These are phyloP conservation scores for Aeschynomene evenia DNA, from an alignment of 306 rosid species.

Conservation along the genomic window DNA sequence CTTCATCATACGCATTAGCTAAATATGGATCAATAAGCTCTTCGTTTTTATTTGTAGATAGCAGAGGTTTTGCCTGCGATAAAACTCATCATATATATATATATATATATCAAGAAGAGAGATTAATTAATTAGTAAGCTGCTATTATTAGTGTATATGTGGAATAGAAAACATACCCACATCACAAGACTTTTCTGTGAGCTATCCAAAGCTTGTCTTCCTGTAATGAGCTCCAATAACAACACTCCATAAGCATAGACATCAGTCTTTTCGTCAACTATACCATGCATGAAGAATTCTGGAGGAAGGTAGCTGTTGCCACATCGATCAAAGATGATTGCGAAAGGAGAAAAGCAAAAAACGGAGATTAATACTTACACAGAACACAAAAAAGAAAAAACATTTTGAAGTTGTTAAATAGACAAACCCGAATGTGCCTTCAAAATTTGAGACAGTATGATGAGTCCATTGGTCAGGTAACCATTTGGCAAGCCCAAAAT, in stretches of 20 bases:
- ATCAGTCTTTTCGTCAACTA: conserved; percentile 96
- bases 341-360: neutral
- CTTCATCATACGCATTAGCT: conserved; percentile 46
- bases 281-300: conserved; percentile 97
- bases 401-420: conserved; percentile 26
- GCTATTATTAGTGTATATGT: neutral
- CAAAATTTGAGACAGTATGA: conserved; percentile 80
- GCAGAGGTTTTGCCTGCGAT: conserved; percentile 88
- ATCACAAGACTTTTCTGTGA: conserved; percentile 89
- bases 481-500: conserved; percentile 98
- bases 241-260: conserved; percentile 92
- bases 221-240: conserved; percentile 84
- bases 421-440: conserved; percentile 98
- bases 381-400: neutral
- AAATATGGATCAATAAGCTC: conserved; percentile 74
- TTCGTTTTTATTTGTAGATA: conserved; percentile 41
- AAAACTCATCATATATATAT: no score
- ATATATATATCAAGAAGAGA: conserved; percentile 10
- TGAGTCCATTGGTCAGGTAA: conserved; percentile 98
- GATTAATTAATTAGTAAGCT: neutral
- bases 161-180: conserved; percentile 68
- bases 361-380: neutral
- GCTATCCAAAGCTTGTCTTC: conserved; percentile 83
- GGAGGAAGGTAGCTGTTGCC: conserved; percentile 94
- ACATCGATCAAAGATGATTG: conserved; percentile 15